Evolutionary conservation across 805 yeast species (phyloP).

Genomic region (Saturnispora besseyi): DNA sequence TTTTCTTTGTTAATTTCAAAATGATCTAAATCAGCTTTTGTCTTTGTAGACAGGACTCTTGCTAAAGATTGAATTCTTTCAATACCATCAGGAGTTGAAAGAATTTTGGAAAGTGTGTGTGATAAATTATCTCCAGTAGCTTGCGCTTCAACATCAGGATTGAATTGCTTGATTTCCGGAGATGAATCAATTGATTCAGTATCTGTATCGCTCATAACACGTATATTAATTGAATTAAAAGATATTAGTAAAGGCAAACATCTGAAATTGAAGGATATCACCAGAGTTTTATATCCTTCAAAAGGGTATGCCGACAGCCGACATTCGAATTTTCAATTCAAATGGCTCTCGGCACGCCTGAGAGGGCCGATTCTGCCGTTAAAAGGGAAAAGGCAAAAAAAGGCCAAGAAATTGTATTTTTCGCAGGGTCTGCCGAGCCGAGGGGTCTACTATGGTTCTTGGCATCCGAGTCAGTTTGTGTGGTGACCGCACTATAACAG

Average conservation of each 20-base stretch:
- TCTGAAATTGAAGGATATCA: too few species aligned
- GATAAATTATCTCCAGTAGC: constrained; percentile 19
- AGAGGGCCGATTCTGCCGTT: neutral
- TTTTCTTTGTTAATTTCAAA: constrained; percentile 38
- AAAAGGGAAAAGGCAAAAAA: neutral
- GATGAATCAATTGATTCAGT: neutral
- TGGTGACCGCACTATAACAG: neutral
- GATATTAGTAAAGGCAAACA: neutral
- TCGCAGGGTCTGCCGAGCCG: neutral
- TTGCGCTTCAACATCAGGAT: constrained; percentile 16
- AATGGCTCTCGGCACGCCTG: neutral
- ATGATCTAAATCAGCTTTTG: constrained; percentile 35
- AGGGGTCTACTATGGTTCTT: neutral
- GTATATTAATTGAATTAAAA: neutral
- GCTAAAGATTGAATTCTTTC: constrained; percentile 38
- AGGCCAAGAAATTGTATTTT: neutral
- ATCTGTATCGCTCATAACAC: neutral
- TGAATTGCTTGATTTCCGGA: neutral
- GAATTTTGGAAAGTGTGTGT: constrained; percentile 21
- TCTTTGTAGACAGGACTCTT: constrained; percentile 41
- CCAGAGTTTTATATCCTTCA: too few species aligned
- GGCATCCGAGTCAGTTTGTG: neutral
- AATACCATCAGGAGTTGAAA: constrained; percentile 21
- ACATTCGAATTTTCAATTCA: neutral
- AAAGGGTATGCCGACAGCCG: neutral